These are phyloP conservation scores for Bertia moriformis DNA, from an alignment of 2,329 filamentous ascomycete species.

Conservation along the genomic window DNA sequence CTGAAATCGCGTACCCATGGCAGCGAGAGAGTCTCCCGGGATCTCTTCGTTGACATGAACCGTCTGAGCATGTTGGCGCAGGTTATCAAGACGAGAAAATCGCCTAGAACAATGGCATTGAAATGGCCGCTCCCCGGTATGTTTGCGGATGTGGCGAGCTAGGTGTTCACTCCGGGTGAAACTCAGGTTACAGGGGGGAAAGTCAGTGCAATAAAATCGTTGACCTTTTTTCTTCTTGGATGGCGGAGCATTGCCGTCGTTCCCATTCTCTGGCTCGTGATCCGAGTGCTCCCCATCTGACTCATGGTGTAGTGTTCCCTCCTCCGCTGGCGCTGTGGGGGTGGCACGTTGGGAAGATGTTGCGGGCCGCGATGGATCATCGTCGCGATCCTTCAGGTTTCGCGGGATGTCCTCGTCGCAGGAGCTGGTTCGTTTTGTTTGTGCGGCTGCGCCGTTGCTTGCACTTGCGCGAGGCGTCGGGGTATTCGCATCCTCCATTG, in stretches of 20 bases:
- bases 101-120: slow-evolving; percentile 87
- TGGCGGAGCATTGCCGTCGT: background rate
- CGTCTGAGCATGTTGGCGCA: slow-evolving; percentile 91
- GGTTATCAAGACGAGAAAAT: slow-evolving; percentile 87
- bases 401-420: no score
- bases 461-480: no score
- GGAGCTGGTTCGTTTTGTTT: no score
- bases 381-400: no score
- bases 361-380: background rate
- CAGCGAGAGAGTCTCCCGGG: slow-evolving; percentile 80
- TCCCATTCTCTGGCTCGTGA: background rate
- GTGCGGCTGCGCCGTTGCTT: no score
- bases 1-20: slow-evolving; percentile 81
- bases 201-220: slow-evolving; percentile 90
- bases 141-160: slow-evolving; percentile 91
- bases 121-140: slow-evolving; percentile 92
- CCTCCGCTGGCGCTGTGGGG: background rate
- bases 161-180: slow-evolving; percentile 94
- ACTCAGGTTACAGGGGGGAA: slow-evolving; percentile 81
- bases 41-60: slow-evolving; percentile 98
- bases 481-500: background rate
- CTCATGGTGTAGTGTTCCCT: background rate
- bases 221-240: slow-evolving; percentile 90
- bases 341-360: background rate
- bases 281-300: background rate